Evolutionary conservation across 495 filamentous ascomycete species (phyloP), one percentile per base, ranked within the genome.

Genomic region (Hypoxylon crocopeplum): DNA sequence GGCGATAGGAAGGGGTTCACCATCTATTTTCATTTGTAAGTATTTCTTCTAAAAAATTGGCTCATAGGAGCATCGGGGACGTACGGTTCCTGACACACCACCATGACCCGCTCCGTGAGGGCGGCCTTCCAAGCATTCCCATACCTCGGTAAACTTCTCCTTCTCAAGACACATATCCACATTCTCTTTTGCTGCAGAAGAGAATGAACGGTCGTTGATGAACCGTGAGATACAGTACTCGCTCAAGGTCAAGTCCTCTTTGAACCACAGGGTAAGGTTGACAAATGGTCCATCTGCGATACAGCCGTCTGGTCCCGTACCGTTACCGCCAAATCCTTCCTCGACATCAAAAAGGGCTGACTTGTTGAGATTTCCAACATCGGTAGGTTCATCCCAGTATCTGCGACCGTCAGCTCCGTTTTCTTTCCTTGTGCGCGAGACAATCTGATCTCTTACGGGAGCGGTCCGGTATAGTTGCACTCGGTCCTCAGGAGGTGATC

Each of bases 371-470:
- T 69, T 56, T 32, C 70, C 76, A 7, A 73, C 75, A 45, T 81
- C 79, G 17, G 32, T 34, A 1, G 62, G 7, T 42, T 81, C 78
- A 42, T 80, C 68, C 79, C 79, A 82, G 49, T 79, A 82, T 25
- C 74, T 76, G 15, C 7, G n/a, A 42, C n/a, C 1, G 29, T 48
- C 17, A 58, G 45, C 4, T 32, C 22, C 10, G 2, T 20, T 24
- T n/a, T 11, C n/a, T 36, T 16, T 11, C 6, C 29, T 27, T 17
- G 1, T 2, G 6, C 20, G 20, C 7, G 17, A 7, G 25, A 8
- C 13, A 46, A 34, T 24, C 12, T 20, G 10, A 68, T 65, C 59
- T 51, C 77, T 57, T 70, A 82, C 75, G 80, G 78, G 19, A 80
- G 70, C 10, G 66, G 62, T 2, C 76, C 77, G 7, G 45, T 61